Percentiles rank a stretch among this genome's conserved stretches.
These are phyloP conservation scores for Bullera alba DNA, from an alignment of 768 basidiomycete genomes.

Conservation along the genomic window DNA sequence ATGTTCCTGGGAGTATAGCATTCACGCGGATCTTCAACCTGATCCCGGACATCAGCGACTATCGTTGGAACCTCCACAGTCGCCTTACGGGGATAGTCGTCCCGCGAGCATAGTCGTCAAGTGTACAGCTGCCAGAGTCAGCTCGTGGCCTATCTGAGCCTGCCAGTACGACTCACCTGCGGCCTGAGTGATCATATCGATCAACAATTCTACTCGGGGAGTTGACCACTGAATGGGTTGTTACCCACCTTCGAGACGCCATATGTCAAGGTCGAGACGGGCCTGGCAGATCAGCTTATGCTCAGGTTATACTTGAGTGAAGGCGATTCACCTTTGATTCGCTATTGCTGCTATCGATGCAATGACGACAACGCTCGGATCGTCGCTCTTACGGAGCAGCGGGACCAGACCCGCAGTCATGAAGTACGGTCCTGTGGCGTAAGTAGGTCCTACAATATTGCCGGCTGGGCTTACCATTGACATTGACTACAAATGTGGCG, in stretches of 20 bases:
- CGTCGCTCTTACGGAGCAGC: constrained; percentile 15
- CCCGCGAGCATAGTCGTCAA: constrained; percentile 15
- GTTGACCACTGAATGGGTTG: background rate
- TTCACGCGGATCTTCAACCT: constrained; percentile 34
- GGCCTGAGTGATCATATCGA: constrained; percentile 5
- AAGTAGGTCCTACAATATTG: background rate
- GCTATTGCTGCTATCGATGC: constrained; percentile 19
- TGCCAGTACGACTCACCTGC: constrained; percentile 6
- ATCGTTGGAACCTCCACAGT: background rate
- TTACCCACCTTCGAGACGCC: constrained; percentile 20
- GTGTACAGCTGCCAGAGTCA: constrained; percentile 7
- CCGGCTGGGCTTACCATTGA: constrained; percentile 5
- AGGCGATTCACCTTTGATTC: constrained; percentile 11
- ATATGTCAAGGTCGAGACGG: constrained; percentile 12
- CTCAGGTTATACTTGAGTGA: background rate
- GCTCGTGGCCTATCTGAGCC: background rate
- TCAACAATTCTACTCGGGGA: background rate
- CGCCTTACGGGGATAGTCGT: constrained; percentile 14
- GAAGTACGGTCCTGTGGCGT: constrained; percentile 15
- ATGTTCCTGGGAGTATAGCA: constrained; percentile 23
- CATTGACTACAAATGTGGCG: constrained; percentile 7
- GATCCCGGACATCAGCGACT: background rate
- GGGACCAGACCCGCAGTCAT: constrained; percentile 21
- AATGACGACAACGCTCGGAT: constrained; percentile 16
- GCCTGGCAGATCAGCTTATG: background rate